Base-by-base conservation (phyloP, 345 rosid species). In the Lepidium aucheri region DNA sequence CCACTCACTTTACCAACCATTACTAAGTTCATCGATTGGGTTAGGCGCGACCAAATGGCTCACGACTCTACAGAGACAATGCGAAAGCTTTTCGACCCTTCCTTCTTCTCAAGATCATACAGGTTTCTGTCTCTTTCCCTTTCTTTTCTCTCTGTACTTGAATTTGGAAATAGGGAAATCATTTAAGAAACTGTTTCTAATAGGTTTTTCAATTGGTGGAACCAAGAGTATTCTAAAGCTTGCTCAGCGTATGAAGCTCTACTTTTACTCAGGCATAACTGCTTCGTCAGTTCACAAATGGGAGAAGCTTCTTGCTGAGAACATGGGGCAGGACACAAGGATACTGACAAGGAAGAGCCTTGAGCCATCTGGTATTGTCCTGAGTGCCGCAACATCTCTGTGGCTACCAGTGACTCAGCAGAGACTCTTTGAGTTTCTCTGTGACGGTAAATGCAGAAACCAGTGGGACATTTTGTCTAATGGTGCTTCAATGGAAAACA, bases 41-140 rank as follows among this genome's bases (percentile, higher is more conserved):
- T 78, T 88, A 56, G 86, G 89, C 7, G 85, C 95, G 9, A 76
- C 75, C 30, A 79, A 84, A 73, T 88, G 95, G 95, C 52, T 86
- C 6, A 74, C 81, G 0, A 69, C 82, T 49, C 71, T 86, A 14
- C 84, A 81, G 36, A 77, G 95, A 60, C 85, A 73, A 39, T 79
- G 82, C 22, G 85, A 85, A 46, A 68, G 83, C 69, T 65, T 72
- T 42, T 47, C 74, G 7, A 44, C 62, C 45, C 65, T 79, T 26
- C 9, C 60, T 76, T 72, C 88, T 56, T 74, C 62, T 47, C 84
- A 81, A 43, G 83, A 77, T 60, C 80, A 68, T 13, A 41, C 82
- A 77, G 84, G 87, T 56, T 14, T 56, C n/a, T 22, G 3, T 84
- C 38, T 33, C 24, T 17, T 10, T 13, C 12, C 42, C 1, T 15